Evolutionary conservation across 202 grass and related monocot species (phyloP).

Genomic region (Hordeum pubiflorum): DNA sequence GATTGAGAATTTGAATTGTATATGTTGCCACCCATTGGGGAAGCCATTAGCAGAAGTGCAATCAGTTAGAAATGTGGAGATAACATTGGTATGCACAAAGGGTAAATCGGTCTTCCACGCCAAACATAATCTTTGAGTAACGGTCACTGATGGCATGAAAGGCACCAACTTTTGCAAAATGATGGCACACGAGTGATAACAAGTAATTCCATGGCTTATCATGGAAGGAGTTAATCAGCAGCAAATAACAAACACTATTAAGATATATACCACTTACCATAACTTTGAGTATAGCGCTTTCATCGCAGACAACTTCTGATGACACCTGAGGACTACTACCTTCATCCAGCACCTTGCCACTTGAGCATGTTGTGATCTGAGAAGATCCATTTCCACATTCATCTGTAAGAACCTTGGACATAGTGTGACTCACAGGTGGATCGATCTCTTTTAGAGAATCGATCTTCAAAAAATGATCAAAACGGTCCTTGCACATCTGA

Average conservation of each 20-base stretch:
- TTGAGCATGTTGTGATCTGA: conserved; percentile 85
- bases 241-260: neutral
- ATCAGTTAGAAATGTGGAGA: neutral
- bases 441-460: conserved; percentile 79
- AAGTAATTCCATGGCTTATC: neutral
- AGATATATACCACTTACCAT: conserved; percentile 59
- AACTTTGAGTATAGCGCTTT: conserved; percentile 89
- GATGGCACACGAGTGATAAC: neutral
- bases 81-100: neutral
- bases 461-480: conserved; percentile 86
- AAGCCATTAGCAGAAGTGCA: neutral
- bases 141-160: neutral
- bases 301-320: conserved; percentile 63
- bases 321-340: conserved; percentile 62
- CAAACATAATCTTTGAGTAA: neutral
- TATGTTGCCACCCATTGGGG: neutral
- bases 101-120: neutral
- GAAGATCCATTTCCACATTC: conserved; percentile 83
- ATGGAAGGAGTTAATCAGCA: neutral
- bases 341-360: conserved; percentile 72
- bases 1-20: neutral
- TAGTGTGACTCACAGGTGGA: conserved; percentile 29
- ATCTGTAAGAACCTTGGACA: conserved; percentile 42
- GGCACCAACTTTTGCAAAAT: neutral
- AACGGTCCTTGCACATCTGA: conserved; percentile 98